A percentile compares a stretch with the other conserved stretches of the same genome.
These are phyloP conservation scores for Paspalum vaginatum DNA, from an alignment of 176 grass and related monocot genomes.

Conservation along the genomic window DNA sequence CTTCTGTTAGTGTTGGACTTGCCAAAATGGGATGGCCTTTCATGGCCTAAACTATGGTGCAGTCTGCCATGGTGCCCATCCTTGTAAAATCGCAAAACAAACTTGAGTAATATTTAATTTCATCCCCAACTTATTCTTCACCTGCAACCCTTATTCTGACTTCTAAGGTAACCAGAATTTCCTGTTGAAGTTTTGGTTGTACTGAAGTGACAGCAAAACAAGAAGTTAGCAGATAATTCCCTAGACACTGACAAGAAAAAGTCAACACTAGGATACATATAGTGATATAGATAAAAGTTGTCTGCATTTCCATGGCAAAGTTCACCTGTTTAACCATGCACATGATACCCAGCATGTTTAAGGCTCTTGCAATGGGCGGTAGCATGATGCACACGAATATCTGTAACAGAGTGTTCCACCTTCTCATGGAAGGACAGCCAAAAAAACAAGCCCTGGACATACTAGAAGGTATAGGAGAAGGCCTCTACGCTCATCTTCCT, in stretches of 20 bases:
- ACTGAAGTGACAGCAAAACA: not conserved
- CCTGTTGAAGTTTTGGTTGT: not conserved
- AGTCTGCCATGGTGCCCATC: not conserved
- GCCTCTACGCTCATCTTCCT: conserved; percentile 31
- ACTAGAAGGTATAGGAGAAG: conserved; percentile 47
- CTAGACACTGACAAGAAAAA: not conserved
- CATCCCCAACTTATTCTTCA: not conserved
- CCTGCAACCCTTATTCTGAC: not conserved
- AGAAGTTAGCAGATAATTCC: not conserved
- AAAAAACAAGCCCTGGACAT: conserved; percentile 33
- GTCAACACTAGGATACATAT: not conserved
- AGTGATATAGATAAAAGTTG: not conserved
- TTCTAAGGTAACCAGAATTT: not conserved
- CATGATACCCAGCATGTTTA: not conserved
- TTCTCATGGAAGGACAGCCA: conserved; percentile 35
- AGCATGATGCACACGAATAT: conserved; percentile 33
- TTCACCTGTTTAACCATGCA: conserved; percentile 5
- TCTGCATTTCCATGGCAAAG: conserved; percentile 18
- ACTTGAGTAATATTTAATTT: not conserved
- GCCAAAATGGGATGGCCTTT: not conserved
- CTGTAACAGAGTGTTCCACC: conserved; percentile 29
- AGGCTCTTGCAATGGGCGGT: conserved; percentile 27
- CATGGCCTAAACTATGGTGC: not conserved
- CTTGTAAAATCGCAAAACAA: conserved; percentile 18
- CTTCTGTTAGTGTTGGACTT: conserved; percentile 5